Evolutionary conservation across 2,329 filamentous ascomycete genomes (phyloP).

Genomic region (Ampelomyces quisqualis): DNA sequence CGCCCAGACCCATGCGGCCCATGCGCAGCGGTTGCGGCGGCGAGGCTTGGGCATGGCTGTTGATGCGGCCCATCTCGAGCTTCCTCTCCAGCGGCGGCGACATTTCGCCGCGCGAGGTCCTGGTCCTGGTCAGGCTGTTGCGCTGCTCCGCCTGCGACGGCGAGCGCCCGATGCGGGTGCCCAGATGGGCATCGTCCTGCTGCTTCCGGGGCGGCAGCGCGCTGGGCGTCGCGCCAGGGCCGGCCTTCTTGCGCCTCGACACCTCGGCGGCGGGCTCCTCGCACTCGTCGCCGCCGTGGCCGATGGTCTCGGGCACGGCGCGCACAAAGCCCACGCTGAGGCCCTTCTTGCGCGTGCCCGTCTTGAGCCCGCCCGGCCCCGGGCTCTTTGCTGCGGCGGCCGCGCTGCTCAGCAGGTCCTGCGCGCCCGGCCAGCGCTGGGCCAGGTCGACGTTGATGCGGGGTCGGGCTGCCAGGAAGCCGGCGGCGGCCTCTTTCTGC

Average conservation of each 20-base stretch:
- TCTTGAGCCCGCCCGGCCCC: conserved; percentile 41
- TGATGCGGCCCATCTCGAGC: conserved; percentile 41
- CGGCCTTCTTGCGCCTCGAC: conserved; percentile 55
- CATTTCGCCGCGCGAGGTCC: conserved; percentile 39
- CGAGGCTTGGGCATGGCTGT: conserved; percentile 32
- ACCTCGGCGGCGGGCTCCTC: conserved; percentile 72
- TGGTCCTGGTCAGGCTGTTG: conserved; percentile 37
- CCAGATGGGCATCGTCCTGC: conserved; percentile 36
- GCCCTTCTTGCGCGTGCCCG: conserved; percentile 58
- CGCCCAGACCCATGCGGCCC: conserved; percentile 40
- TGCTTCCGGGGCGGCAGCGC: conserved; percentile 19
- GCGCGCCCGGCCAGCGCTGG: conserved; percentile 54
- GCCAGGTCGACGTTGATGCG: conserved; percentile 54
- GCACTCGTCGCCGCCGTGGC: conserved; percentile 84
- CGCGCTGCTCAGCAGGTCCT: conserved; percentile 44
- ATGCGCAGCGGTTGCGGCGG: conserved; percentile 30
- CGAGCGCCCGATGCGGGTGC: conserved; percentile 29
- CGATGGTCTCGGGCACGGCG: conserved; percentile 75
- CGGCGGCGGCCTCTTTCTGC: conserved; percentile 31
- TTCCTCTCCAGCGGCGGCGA: conserved; percentile 41
- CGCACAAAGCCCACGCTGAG: conserved; percentile 74
- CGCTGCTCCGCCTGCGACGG: conserved; percentile 30
- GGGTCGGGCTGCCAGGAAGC: conserved; percentile 37
- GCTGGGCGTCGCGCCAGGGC: conserved; percentile 19
- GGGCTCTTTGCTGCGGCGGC: conserved; percentile 37